phyloP scores from a whole-genome alignment of 139 green algal species.

The Coelastrella sp. region DNA sequence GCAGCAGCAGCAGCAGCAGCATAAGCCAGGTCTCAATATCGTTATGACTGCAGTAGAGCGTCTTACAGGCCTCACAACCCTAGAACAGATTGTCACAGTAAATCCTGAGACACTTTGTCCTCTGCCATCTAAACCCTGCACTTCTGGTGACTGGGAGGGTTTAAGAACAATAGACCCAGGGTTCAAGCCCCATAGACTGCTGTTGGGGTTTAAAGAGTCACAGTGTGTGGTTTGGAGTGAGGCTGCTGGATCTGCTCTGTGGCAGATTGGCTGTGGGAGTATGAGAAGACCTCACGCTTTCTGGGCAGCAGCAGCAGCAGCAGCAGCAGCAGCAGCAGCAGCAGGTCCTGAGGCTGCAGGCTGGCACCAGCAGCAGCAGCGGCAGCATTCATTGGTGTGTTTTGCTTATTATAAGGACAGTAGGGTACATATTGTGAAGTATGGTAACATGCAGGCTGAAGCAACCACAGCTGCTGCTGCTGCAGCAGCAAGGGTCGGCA shows the following conservation, averaged over 20 bases:
- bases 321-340: not conserved
- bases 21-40: not conserved
- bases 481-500: not conserved
- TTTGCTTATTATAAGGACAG: slow-evolving; percentile 28
- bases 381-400: not conserved
- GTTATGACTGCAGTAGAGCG: slow-evolving; percentile 1
- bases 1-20: not conserved
- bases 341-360: not conserved
- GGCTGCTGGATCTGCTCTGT: not conserved
- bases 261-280: slow-evolving; percentile 5
- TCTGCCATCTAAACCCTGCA: not conserved
- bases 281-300: slow-evolving; percentile 12
- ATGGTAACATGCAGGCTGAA: not conserved
- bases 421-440: slow-evolving; percentile 3
- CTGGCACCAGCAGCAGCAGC: slow-evolving; percentile 24
- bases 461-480: not conserved
- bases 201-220: slow-evolving; percentile 15
- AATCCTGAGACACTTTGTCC: not conserved
- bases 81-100: not conserved
- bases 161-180: too few relatives aligned
- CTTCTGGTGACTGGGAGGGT: too few relatives aligned
- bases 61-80: slow-evolving; percentile 13
- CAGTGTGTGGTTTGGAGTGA: slow-evolving; percentile 37
- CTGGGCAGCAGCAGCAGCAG: slow-evolving; percentile 35
- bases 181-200: not conserved